phyloP scores from a whole-genome alignment of 2,329 filamentous ascomycete genomes.

The Microdochium trichocladiopsis region DNA sequence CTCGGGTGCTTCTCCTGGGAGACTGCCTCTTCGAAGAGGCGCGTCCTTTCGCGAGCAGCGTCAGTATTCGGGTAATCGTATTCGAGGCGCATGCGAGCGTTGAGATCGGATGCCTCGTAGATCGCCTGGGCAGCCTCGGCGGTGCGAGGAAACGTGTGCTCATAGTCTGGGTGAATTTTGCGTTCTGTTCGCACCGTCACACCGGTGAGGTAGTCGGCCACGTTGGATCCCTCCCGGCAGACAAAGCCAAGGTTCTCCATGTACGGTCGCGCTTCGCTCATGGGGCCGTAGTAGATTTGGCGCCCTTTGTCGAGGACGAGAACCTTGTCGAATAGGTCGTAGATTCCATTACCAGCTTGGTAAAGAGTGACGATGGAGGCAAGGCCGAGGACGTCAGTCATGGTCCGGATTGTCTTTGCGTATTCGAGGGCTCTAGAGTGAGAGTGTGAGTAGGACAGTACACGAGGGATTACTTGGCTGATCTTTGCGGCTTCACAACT shows the following conservation, averaged over 20 bases:
- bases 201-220: slow-evolving; percentile 60
- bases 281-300: slow-evolving; percentile 58
- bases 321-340: slow-evolving; percentile 64
- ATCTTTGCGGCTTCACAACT: too few species aligned
- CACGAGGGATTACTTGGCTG: slow-evolving; percentile 3
- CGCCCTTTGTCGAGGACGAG: slow-evolving; percentile 60
- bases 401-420: slow-evolving; percentile 46
- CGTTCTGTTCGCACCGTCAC: slow-evolving; percentile 63
- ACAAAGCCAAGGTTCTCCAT: slow-evolving; percentile 60
- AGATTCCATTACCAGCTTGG: slow-evolving; percentile 64
- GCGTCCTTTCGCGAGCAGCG: not conserved
- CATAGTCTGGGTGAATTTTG: slow-evolving; percentile 39
- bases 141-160: slow-evolving; percentile 36
- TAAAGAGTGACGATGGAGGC: slow-evolving; percentile 59
- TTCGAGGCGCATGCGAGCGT: slow-evolving; percentile 24
- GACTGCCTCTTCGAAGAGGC: not conserved
- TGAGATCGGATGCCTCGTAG: slow-evolving; percentile 31
- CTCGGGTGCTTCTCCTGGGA: not conserved
- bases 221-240: slow-evolving; percentile 54
- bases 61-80: not conserved
- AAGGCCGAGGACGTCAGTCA: slow-evolving; percentile 56
- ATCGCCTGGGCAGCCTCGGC: slow-evolving; percentile 32
- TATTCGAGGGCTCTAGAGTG: slow-evolving; percentile 46
- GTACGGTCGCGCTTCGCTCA: slow-evolving; percentile 50
- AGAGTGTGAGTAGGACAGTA: not conserved